These are phyloP conservation scores for Naematelia encephala DNA, from an alignment of 768 basidiomycete genomes.

Conservation along the genomic window DNA sequence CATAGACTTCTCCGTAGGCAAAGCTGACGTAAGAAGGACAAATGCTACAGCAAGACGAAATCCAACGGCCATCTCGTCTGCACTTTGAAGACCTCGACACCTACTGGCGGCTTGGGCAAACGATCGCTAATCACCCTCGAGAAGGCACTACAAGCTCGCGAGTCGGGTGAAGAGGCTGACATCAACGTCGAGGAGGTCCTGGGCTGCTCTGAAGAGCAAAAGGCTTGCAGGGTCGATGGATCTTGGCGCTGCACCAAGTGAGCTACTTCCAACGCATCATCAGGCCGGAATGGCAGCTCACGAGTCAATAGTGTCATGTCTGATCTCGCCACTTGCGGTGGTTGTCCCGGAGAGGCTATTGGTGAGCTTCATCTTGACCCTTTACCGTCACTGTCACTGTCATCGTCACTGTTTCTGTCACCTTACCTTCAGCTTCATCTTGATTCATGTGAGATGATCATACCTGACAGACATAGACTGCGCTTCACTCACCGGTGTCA, in stretches of 20 bases:
- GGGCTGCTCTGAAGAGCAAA: constrained; percentile 1
- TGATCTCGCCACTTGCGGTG: constrained; percentile 9
- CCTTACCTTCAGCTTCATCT: too few relatives aligned
- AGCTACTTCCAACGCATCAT: background rate
- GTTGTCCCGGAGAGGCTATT: constrained; percentile 1
- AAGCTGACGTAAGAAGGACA: background rate
- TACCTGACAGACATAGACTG: constrained; percentile 5
- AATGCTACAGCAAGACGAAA: background rate
- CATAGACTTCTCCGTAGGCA: background rate
- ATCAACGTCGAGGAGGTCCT: constrained; percentile 1
- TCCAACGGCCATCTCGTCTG: background rate
- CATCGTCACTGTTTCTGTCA: too few relatives aligned
- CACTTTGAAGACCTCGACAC: background rate
- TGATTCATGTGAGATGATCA: too few relatives aligned
- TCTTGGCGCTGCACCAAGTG: constrained; percentile 10
- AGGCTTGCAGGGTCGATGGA: constrained; percentile 7
- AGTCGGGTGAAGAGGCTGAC: background rate
- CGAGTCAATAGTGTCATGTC: constrained; percentile 3
- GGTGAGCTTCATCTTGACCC: constrained; percentile 7
- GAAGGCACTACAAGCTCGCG: background rate
- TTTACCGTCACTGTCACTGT: too few relatives aligned
- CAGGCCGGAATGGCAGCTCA: background rate
- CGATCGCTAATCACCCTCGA: background rate
- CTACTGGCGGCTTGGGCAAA: background rate
- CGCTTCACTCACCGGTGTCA: constrained; percentile 7